phyloP scores from a whole-genome alignment of 1,139 yeast genomes.

The Blastobotrys buckinghamii region DNA sequence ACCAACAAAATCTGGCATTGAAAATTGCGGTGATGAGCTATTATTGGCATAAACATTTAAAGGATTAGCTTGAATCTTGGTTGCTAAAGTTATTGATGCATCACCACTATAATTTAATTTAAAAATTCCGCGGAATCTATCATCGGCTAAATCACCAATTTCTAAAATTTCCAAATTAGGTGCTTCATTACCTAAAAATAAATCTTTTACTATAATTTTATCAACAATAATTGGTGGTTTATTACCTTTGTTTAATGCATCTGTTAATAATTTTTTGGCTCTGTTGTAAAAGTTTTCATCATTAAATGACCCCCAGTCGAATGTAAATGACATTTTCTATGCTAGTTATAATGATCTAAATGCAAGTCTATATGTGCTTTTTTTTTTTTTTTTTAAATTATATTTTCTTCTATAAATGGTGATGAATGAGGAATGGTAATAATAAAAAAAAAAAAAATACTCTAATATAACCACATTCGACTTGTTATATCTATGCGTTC shows the following conservation, averaged over 20 bases:
- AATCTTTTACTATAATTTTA: conserved; percentile 62
- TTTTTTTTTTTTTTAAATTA: too few relatives aligned
- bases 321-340: conserved; percentile 61
- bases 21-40: conserved; percentile 37
- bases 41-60: conserved; percentile 54
- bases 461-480: too few relatives aligned
- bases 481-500: too few relatives aligned
- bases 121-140: conserved; percentile 79
- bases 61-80: conserved; percentile 82
- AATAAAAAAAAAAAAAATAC: too few relatives aligned
- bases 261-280: conserved; percentile 65
- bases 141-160: conserved; percentile 77
- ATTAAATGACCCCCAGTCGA: conserved; percentile 75
- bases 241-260: conserved; percentile 67
- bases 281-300: conserved; percentile 60
- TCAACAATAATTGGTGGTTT: conserved; percentile 76
- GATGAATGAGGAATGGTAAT: too few relatives aligned
- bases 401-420: too few relatives aligned
- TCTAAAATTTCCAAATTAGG: conserved; percentile 79
- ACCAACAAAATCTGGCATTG: conserved; percentile 60
- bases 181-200: conserved; percentile 71
- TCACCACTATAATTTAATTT: conserved; percentile 77
- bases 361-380: too few relatives aligned
- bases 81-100: conserved; percentile 70
- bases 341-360: too few relatives aligned